phyloP scores from a whole-genome alignment of 164 flowering plant genomes.

The Macadamia integrifolia region DNA sequence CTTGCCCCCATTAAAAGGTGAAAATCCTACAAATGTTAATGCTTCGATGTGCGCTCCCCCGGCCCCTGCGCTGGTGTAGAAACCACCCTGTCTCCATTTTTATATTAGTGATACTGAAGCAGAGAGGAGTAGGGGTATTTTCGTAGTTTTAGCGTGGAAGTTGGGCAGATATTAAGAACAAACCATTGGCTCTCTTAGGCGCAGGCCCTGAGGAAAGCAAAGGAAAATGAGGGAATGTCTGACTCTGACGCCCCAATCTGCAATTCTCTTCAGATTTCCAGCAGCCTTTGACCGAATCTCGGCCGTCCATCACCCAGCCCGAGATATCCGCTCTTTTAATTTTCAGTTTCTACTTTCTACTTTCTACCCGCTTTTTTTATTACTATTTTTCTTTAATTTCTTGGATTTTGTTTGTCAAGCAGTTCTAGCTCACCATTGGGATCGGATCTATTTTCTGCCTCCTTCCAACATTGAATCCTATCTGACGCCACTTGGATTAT shows the following conservation, averaged over 20 bases:
- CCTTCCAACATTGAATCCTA: conserved; percentile 13
- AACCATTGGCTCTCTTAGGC: neutral
- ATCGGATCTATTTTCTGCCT: conserved; percentile 50
- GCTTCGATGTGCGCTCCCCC: too few species aligned
- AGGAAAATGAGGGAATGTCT: conserved; percentile 2
- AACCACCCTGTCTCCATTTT: too few species aligned
- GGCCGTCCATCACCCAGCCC: conserved; percentile 28
- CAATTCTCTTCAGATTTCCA: conserved; percentile 7
- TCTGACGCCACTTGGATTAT: conserved; percentile 14
- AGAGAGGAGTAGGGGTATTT: neutral
- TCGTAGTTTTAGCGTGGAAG: neutral
- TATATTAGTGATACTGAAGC: too few species aligned
- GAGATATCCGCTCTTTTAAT: neutral
- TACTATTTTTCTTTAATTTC: neutral
- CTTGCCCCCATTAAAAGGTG: too few species aligned
- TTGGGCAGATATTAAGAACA: neutral
- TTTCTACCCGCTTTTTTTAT: conserved; percentile 1
- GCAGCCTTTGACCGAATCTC: conserved; percentile 78
- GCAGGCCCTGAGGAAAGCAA: neutral
- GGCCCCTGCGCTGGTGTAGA: too few species aligned
- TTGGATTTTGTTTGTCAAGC: conserved; percentile 16
- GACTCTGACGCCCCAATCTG: conserved; percentile 12
- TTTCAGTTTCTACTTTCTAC: neutral
- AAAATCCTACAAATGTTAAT: too few species aligned
- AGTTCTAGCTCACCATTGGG: conserved; percentile 36